Base-by-base conservation (phyloP, 805 yeast species). In the Pichia exigua region DNA sequence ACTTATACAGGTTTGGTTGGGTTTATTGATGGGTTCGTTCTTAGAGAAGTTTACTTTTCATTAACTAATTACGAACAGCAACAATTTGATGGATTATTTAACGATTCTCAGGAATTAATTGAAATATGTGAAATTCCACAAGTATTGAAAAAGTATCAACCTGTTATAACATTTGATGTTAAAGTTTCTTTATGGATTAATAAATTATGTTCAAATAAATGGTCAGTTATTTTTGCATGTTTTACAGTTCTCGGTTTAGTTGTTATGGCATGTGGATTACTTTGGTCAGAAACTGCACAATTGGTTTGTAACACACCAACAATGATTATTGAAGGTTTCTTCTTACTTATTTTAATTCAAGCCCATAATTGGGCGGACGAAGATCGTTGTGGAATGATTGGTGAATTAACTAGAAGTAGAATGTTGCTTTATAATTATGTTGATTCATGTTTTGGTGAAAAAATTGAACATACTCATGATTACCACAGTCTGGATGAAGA, bases 1-100 rank as follows among this genome's bases (percentile, higher is more conserved):
- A 72, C 77, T 2, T 73, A 73, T 53, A 70, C 77, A 0, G 77
- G 77, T 20, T 61, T 73, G 22, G 62, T 73, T 42, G 76, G 76
- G 1, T 73, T 72, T 54, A 48, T 69, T 45, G 77, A 73, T 54
- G 75, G 76, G 2, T 73, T 70, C 54, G 70, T 68, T 39, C 58
- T 73, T 39, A 63, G 77, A 58, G 67, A 71, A 49, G 70, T 66
- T 18, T 72, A 68, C 43, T 63, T 61, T 45, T 59, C 70, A 28
- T 61, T 59, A 24, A 59, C 61, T 7, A 20, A 41, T 22, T 53
- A 62, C 39, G 60, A 57, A 38, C 54, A 61, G 15, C 38, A 28
- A 0, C 62, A 67, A 44, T 68, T 66, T 45, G 54, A 48, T 2
- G 51, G 48, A 9, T 60, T 72, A 10, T 62, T 68, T 2, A 57